Evolutionary conservation across 768 basidiomycete genomes (phyloP).

Genomic region (Pisolithus orientalis): DNA sequence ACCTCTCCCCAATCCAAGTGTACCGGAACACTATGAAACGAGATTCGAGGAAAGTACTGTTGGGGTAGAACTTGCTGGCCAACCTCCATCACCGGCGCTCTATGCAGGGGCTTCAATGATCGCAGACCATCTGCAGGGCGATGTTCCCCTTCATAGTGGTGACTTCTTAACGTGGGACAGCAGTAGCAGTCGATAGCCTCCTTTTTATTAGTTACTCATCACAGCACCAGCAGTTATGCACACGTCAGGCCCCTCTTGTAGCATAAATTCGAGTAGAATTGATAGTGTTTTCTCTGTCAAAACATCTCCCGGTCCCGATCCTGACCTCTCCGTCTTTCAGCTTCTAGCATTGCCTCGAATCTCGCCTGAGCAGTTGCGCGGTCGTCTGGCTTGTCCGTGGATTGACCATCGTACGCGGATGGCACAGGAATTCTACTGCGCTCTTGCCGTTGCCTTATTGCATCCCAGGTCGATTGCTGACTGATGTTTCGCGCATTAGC

Average conservation of each 20-base stretch:
- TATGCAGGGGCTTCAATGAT: not conserved
- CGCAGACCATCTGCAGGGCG: not conserved
- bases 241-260: slow-evolving; percentile 16
- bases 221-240: not conserved
- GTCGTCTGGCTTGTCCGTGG: slow-evolving; percentile 20
- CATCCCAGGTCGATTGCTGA: slow-evolving; percentile 58
- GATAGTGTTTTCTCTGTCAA: slow-evolving; percentile 2
- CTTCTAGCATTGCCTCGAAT: slow-evolving; percentile 56
- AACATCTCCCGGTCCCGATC: slow-evolving; percentile 12
- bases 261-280: slow-evolving; percentile 3
- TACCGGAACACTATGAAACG: slow-evolving; percentile 5
- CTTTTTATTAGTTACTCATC: not conserved
- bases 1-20: slow-evolving; percentile 23
- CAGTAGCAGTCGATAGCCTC: no score
- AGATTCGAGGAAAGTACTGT: slow-evolving; percentile 1
- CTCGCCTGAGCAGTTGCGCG: slow-evolving; percentile 44
- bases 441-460: slow-evolving; percentile 54
- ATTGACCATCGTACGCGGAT: slow-evolving; percentile 2
- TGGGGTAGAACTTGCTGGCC: slow-evolving; percentile 6
- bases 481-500: slow-evolving; percentile 39
- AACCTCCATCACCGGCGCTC: not conserved
- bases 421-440: slow-evolving; percentile 19
- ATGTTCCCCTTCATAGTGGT: not conserved
- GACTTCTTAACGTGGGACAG: not conserved
- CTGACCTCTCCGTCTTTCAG: slow-evolving; percentile 40